A percentile compares a stretch with the other conserved stretches of the same genome.
Conservation (phyloP, 2,329 filamentous ascomycete species). For the Diaporthe sp. region DNA sequence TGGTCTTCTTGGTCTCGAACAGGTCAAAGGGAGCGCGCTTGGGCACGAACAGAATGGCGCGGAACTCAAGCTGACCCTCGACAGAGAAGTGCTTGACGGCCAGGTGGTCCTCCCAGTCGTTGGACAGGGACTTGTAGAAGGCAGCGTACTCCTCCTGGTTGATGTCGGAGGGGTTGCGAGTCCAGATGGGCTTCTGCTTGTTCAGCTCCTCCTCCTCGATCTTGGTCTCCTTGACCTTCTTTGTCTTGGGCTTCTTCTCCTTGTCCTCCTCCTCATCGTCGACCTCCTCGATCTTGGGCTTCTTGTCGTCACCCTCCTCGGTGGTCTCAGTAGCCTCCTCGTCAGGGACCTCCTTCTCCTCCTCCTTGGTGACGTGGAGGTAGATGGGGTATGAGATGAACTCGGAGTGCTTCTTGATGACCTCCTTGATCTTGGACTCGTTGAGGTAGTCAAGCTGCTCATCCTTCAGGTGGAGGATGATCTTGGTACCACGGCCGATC, state of each 20-base stretch:
- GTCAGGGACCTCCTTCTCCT: conserved; percentile 97
- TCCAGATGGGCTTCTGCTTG: conserved; percentile 95
- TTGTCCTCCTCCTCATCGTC: conserved; percentile 86
- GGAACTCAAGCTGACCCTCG: conserved; percentile 99
- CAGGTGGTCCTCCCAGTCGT: conserved; percentile 99
- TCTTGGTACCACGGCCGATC: conserved; percentile 95
- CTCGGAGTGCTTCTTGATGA: conserved; percentile 99
- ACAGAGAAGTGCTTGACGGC: conserved; percentile 99
- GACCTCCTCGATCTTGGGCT: conserved; percentile 95
- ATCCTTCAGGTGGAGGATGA: conserved; percentile 99
- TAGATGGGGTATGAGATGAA: conserved; percentile 99
- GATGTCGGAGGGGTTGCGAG: conserved; percentile 85
- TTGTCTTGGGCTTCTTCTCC: conserved; percentile 96
- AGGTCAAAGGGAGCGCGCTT: conserved; percentile 99
- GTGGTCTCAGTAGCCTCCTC: conserved; percentile 77
- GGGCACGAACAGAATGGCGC: conserved; percentile 98
- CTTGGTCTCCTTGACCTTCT: conserved; percentile 99
- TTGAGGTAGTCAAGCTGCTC: conserved; percentile 99
- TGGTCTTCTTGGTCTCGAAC: conserved; percentile 99
- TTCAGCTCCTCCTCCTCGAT: conserved; percentile 98
- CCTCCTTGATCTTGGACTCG: conserved; percentile 99
- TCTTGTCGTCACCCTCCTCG: conserved; percentile 89
- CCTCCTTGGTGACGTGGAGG: conserved; percentile 99
- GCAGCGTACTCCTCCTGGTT: conserved; percentile 94
- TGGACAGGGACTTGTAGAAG: conserved; percentile 99